Evolutionary conservation across 176 grass and related monocot species (phyloP), one percentile per base, ranked within the genome.

Genomic region (Carex pumila): DNA sequence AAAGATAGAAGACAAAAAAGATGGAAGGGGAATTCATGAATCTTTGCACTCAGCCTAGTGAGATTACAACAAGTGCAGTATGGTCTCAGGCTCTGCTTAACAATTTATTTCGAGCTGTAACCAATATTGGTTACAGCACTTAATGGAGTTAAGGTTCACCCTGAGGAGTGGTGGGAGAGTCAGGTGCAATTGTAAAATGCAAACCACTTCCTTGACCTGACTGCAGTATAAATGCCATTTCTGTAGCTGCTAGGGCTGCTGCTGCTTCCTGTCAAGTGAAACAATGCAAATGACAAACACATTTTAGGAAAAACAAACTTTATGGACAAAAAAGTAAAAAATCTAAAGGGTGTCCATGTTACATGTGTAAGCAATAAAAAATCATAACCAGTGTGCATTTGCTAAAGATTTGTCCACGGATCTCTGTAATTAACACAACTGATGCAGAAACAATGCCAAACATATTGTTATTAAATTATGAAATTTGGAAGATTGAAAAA

Each of bases 141-240:
- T 57, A 59, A 81, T 79, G 94, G 34, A 85, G 84, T 15, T 86
- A 91, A 59, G 95, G 95, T 76, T 91, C 95, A 10, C 94, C 89
- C 67, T 94, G 94, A 22, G 94, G 94, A 65, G 92, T 91, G 10
- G 95, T 79, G 7, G 90, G 95, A 19, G 95, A 94, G 31, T 98
- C 95, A 0, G 92, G 95, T 80, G 90, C 90, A 12, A 93, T 94
- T 83, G 95, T 93, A 75, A 94, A 94, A 71, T 98, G 92, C 37
- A 98, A 81, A 43, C 89, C 92, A 78, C 90, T 93, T 34, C 86
- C 87, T 90, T 94, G 90, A 21, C 87, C 95, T 5, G 95, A 93
- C 82, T 93, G 95, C 52, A 98, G 89, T 70, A 98, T 98, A 86
- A 94, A 98, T 84, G 92, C 91, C 79, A 98, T 91, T 84, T 94